Conservation (phyloP, 2,329 filamentous ascomycete genomes). For the Diaporthe australafricana region DNA sequence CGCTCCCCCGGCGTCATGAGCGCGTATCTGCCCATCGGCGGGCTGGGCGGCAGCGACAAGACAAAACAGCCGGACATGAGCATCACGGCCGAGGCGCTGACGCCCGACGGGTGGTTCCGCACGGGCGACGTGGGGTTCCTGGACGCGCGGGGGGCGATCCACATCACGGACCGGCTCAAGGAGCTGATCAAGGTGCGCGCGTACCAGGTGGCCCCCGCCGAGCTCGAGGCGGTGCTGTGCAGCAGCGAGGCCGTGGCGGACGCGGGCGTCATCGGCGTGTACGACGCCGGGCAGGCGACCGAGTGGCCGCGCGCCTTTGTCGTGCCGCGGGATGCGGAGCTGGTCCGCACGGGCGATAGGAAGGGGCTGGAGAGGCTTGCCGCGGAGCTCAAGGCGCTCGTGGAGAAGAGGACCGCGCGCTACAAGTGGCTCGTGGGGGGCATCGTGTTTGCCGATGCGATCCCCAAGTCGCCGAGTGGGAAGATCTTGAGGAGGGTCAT, state of each 20-base stretch:
- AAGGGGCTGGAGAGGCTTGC: constrained; percentile 58
- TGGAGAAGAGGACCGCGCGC: constrained; percentile 68
- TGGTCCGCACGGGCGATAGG: constrained; percentile 42
- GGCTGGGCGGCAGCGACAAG: constrained; percentile 39
- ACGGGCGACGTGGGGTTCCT: constrained; percentile 77
- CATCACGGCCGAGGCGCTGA: constrained; percentile 51
- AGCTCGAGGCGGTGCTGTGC: constrained; percentile 52
- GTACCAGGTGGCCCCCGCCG: constrained; percentile 56
- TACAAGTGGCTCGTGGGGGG: constrained; percentile 78
- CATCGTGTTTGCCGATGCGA: constrained; percentile 72
- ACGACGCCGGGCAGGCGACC: constrained; percentile 64
- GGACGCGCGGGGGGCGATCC: constrained; percentile 65
- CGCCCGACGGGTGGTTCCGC: constrained; percentile 74
- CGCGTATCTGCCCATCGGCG: constrained; percentile 74
- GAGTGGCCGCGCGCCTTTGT: constrained; percentile 70
- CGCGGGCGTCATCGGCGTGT: constrained; percentile 67
- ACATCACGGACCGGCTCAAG: constrained; percentile 80
- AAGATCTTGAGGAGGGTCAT: constrained; percentile 57
- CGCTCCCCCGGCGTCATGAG: constrained; percentile 73
- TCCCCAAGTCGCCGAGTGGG: constrained; percentile 75
- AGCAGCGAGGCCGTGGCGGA: constrained; percentile 54
- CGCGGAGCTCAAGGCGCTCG: constrained; percentile 65
- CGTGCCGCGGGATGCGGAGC: constrained; percentile 49
- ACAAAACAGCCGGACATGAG: constrained; percentile 52
- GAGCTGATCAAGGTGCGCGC: constrained; percentile 62